Conservation (phyloP, 352 stramenopile species). For the Elongisporangium prolatum region DNA sequence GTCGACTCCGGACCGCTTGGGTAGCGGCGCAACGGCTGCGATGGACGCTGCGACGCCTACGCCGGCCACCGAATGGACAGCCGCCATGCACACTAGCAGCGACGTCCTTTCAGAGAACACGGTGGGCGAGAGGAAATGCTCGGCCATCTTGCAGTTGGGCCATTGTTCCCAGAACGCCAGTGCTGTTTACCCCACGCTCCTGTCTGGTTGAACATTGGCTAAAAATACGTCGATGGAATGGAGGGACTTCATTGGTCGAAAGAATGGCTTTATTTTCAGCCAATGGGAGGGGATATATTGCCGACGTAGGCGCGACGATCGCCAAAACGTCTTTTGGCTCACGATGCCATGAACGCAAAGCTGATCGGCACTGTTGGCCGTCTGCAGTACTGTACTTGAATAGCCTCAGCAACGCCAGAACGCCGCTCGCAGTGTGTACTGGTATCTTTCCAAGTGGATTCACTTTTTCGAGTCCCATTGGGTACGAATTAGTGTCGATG, state of each 20-base stretch:
- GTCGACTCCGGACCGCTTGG: not conserved
- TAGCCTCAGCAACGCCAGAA: not conserved
- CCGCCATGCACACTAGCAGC: not conserved
- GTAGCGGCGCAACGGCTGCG: not conserved
- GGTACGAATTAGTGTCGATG: not conserved
- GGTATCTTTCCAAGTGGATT: not conserved
- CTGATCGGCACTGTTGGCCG: not conserved
- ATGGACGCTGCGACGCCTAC: not conserved
- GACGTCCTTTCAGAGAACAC: not conserved
- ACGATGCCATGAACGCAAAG: not conserved
- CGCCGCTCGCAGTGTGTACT: not conserved
- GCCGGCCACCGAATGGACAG: not conserved
- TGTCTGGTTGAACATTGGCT: not conserved
- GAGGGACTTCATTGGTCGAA: not conserved
- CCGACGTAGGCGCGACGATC: not conserved
- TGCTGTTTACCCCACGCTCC: not conserved
- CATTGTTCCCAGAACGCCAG: not conserved
- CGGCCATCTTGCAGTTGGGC: constrained; percentile 19
- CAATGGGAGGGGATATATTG: not conserved
- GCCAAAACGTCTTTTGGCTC: not conserved
- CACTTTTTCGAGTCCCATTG: not conserved
- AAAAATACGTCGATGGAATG: not conserved
- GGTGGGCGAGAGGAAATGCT: not conserved
- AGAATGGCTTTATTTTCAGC: not conserved
- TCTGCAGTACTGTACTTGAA: not conserved